These are phyloP conservation scores for Monosporascus sp. DNA, from an alignment of 2,329 filamentous ascomycete genomes.

Conservation along the genomic window DNA sequence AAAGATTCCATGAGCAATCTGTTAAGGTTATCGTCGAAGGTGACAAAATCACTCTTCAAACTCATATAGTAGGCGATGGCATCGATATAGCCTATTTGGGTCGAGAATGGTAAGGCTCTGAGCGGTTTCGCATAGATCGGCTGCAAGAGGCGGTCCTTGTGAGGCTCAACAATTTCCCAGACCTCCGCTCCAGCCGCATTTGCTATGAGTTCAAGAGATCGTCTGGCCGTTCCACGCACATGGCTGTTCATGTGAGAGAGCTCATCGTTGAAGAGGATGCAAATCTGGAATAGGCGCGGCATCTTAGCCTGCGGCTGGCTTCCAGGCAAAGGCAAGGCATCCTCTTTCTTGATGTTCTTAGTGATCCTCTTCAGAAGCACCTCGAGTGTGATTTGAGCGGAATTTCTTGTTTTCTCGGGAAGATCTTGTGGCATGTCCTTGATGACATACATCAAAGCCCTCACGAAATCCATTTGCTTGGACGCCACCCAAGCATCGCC, in stretches of 20 bases:
- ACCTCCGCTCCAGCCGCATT: conserved; percentile 72
- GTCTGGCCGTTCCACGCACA: conserved; percentile 81
- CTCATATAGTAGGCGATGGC: conserved; percentile 93
- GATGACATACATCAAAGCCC: conserved; percentile 92
- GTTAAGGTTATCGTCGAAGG: conserved; percentile 88
- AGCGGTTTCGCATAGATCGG: conserved; percentile 95
- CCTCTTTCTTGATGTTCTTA: conserved; percentile 73
- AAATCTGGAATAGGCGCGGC: conserved; percentile 67
- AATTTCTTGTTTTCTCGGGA: conserved; percentile 78
- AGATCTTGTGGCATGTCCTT: conserved; percentile 97
- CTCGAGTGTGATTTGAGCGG: conserved; percentile 78
- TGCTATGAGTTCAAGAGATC: conserved; percentile 74
- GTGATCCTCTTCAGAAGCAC: conserved; percentile 74
- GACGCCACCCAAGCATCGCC: conserved; percentile 77
- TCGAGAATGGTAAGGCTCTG: conserved; percentile 84
- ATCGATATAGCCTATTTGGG: conserved; percentile 97
- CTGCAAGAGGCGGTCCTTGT: conserved; percentile 82
- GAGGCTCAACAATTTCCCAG: conserved; percentile 81
- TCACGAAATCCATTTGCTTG: conserved; percentile 81
- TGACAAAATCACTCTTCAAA: conserved; percentile 80
- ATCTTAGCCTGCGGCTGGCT: conserved; percentile 42
- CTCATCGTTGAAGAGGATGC: conserved; percentile 79
- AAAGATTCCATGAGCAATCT: conserved; percentile 89
- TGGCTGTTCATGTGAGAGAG: conserved; percentile 94
- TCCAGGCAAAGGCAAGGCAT: conserved; percentile 44